Conservation (phyloP, 2,329 filamentous ascomycete species). For the Fusarium proliferatum region DNA sequence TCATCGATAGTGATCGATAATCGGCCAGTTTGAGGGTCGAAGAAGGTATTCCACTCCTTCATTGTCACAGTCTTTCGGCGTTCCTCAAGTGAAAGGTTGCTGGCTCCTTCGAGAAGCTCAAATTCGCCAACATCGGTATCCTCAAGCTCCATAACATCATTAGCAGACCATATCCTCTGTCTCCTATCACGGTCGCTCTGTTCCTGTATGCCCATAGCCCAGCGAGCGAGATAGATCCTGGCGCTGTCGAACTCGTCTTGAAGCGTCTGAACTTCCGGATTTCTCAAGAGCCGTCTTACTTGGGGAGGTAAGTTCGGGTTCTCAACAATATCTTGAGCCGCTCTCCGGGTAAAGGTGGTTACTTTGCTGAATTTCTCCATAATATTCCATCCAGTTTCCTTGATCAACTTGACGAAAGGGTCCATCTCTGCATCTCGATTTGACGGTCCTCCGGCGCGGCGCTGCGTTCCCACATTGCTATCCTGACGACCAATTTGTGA, state of each 20-base stretch:
- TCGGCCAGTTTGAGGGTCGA: constrained; percentile 79
- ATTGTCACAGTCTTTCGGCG: constrained; percentile 80
- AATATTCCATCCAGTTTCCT: constrained; percentile 95
- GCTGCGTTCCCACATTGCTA: constrained; percentile 45
- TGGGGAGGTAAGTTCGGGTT: constrained; percentile 93
- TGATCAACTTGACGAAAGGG: constrained; percentile 90
- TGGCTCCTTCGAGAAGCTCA: constrained; percentile 87
- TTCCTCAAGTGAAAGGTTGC: constrained; percentile 79
- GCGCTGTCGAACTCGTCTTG: constrained; percentile 99
- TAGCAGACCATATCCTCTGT: constrained; percentile 91
- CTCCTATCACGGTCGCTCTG: constrained; percentile 90
- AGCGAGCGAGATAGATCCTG: constrained; percentile 90
- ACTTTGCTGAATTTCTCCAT: constrained; percentile 98
- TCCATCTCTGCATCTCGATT: constrained; percentile 82
- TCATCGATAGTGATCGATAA: constrained; percentile 87
- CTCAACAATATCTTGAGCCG: constrained; percentile 90
- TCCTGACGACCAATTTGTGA: constrained; percentile 46
- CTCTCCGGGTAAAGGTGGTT: constrained; percentile 92
- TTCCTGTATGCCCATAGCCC: constrained; percentile 99
- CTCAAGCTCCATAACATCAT: constrained; percentile 92
- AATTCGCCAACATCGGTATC: constrained; percentile 96
- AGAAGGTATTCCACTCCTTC: constrained; percentile 91
- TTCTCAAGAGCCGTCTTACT: constrained; percentile 83
- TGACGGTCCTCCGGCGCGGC: constrained; percentile 52
- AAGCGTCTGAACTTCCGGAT: constrained; percentile 92